These are phyloP conservation scores for Paspalum vaginatum DNA, from an alignment of 176 grass and related monocot genomes.

Conservation along the genomic window DNA sequence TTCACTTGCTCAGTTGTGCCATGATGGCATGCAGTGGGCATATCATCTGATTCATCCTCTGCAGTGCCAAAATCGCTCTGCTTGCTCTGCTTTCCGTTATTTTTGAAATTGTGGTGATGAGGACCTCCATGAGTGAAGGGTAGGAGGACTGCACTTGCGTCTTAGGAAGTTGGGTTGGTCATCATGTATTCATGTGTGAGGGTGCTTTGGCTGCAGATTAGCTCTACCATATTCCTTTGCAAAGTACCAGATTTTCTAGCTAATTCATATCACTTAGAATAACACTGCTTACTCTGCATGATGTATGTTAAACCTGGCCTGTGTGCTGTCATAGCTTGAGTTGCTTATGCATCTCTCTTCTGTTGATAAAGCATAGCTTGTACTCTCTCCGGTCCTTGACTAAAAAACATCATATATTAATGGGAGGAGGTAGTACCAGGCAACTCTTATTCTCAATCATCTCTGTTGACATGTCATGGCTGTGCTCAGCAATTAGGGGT, in stretches of 20 bases:
- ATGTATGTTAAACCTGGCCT: background rate
- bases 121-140: background rate
- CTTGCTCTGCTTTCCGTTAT: background rate
- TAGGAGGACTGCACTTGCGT: background rate
- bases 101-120: slow-evolving; percentile 1
- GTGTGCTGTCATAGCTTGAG: background rate
- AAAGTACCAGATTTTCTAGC: background rate
- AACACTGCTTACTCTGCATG: background rate
- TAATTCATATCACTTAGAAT: background rate
- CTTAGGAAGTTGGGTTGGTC: background rate
- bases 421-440: too few species aligned
- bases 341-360: background rate
- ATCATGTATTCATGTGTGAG: background rate
- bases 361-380: background rate
- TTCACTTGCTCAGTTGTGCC: background rate
- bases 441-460: background rate
- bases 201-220: background rate
- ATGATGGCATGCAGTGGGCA: background rate
- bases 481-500: too few species aligned
- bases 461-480: slow-evolving; percentile 9
- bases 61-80: background rate
- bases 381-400: too few species aligned
- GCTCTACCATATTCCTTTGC: background rate
- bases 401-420: too few species aligned
- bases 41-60: background rate